Base-by-base conservation (phyloP, 1,284 basidiomycete genomes). In the Tremellales sp. region DNA sequence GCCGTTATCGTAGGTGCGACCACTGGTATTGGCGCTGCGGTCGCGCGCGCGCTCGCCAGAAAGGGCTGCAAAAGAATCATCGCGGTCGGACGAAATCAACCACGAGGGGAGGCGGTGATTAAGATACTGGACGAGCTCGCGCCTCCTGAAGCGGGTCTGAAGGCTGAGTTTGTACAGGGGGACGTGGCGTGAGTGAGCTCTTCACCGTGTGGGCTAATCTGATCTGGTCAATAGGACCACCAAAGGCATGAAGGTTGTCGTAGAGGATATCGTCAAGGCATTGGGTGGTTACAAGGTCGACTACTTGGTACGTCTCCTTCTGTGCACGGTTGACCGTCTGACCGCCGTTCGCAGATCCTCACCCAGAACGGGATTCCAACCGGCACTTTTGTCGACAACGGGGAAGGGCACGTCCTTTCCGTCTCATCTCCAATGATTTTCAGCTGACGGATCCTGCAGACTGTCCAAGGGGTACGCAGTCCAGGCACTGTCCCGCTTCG, bases 1-100 rank as follows among this genome's bases (percentile, higher is more conserved):
- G 48, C 50, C 3, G 48, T 53, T 7, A 40, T 55, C 19, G 24
- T 58, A 5, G 56, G 56, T 12, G 53, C 41, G 12, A 58, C 56
- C 13, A 41, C 24, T 3, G 53, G 50, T 25, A 51, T 58, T 8
- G 56, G 56, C 12, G 50, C 48, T 0, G 48, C 45, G 1, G 27
- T 47, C 18, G 50, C 56, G 8, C 40, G 47, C 3, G 32, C 27
- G 12, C 32, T 58, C 3, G 45, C 53, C 4, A 45, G 33, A 4
- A 28, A 47, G 12, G 53, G 53, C 3, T 49, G 47, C 31, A 28
- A 25, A 5, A 38, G 49, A 14, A 28, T 54, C n/a, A 41, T 57
- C 38, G 40, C 53, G 14, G n/a, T 52, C n/a, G 56, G 56, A 2
- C 35, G 53, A 13, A 45, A 45, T 36, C 43, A 40, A 24, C 12